These are phyloP conservation scores for Trypanosoma scelopori DNA, from an alignment of 208 protist genomes.

Conservation along the genomic window DNA sequence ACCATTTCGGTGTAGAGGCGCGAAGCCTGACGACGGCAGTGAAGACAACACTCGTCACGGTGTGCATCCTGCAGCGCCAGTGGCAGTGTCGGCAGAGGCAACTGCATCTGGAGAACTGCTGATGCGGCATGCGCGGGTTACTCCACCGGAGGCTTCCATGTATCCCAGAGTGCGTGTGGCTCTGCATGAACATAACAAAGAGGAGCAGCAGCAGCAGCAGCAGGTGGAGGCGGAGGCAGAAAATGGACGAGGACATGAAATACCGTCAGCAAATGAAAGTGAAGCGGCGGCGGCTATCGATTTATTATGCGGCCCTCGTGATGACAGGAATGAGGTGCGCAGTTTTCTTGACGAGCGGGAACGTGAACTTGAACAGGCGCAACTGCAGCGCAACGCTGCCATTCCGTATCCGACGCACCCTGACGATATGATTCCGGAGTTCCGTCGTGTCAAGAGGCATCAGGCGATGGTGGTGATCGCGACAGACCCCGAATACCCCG, in stretches of 20 bases:
- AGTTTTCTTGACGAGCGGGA: slow-evolving; percentile 63
- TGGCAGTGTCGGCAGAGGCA: not conserved
- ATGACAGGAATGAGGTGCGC: slow-evolving; percentile 43
- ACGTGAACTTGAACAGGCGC: slow-evolving; percentile 39
- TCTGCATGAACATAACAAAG: not conserved
- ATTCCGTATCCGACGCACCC: slow-evolving; percentile 69
- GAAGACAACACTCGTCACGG: not conserved
- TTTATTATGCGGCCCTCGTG: not conserved
- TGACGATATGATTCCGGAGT: slow-evolving; percentile 55
- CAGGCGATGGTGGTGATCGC: slow-evolving; percentile 47
- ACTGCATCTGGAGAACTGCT: not conserved
- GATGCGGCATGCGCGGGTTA: not conserved
- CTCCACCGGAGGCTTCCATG: not conserved
- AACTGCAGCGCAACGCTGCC: slow-evolving; percentile 45
- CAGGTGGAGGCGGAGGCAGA: not conserved
- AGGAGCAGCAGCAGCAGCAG: not conserved
- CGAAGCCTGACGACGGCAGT: not conserved
- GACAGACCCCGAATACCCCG: slow-evolving; percentile 51
- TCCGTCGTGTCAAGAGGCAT: slow-evolving; percentile 70
- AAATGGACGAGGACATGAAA: not conserved
- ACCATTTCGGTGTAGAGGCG: not conserved
- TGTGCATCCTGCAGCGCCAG: not conserved
- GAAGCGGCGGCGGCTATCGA: not conserved
- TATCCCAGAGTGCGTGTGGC: slow-evolving; percentile 11
- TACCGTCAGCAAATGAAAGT: not conserved